Percentiles rank a stretch among this genome's conserved stretches.
Conservation (phyloP, 805 yeast genomes). For the Schwanniomyces polymorphus region DNA sequence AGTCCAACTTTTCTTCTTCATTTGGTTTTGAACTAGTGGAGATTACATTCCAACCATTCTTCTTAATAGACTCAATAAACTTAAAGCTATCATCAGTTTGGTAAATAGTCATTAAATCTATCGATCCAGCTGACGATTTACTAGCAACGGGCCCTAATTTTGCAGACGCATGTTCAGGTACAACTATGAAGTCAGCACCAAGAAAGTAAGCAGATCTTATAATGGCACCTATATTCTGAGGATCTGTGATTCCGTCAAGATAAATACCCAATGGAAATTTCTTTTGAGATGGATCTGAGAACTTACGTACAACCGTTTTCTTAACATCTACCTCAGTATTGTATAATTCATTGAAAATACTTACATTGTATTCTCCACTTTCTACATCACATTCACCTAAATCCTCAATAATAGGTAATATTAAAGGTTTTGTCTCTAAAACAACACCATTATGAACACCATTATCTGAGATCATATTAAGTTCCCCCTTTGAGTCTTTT, state of each 20-base stretch:
- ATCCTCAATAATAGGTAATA: conserved; percentile 23
- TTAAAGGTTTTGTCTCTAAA: conserved; percentile 60
- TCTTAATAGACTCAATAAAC: conserved; percentile 56
- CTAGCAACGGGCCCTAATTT: conserved; percentile 74
- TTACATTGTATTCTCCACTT: conserved; percentile 16
- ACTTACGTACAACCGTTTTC: conserved; percentile 16
- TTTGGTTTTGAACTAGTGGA: conserved; percentile 51
- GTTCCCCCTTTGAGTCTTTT: conserved; percentile 46
- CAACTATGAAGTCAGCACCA: conserved; percentile 77
- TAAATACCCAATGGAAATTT: conserved; percentile 66
- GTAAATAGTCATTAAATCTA: conserved; percentile 69
- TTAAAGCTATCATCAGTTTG: conserved; percentile 56
- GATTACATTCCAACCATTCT: conserved; percentile 70
- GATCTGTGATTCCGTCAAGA: conserved; percentile 79
- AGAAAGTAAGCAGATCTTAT: conserved; percentile 76
- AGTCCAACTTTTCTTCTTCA: conserved; percentile 15
- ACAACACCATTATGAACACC: conserved; percentile 84
- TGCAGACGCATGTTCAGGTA: conserved; percentile 71
- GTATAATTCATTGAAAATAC: conserved; percentile 16
- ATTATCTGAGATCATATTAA: conserved; percentile 60
- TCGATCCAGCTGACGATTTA: conserved; percentile 83
- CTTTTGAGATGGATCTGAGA: conserved; percentile 10
- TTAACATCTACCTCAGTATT: conserved; percentile 7
- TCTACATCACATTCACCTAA: conserved; percentile 27
- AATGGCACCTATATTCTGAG: conserved; percentile 85